Conservation (phyloP, 2,329 filamentous ascomycete genomes). For the Cladosporium austrohemisphaericum region DNA sequence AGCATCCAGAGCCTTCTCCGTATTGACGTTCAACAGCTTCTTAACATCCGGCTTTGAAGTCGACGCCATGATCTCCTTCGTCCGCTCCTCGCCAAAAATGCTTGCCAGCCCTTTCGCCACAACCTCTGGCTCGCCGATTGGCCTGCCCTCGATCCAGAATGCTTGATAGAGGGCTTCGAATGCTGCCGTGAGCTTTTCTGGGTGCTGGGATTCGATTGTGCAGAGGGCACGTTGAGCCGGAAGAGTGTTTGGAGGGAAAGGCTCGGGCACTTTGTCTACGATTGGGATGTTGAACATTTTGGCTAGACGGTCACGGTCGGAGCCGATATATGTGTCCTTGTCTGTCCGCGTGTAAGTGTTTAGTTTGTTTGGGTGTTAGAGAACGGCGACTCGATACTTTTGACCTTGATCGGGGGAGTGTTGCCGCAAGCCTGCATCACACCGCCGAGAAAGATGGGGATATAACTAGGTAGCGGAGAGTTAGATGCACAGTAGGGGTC, state of each 20-base stretch:
- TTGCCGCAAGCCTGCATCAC: slow-evolving; percentile 57
- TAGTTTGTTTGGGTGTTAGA: neutral
- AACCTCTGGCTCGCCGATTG: slow-evolving; percentile 45
- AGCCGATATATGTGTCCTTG: slow-evolving; percentile 56
- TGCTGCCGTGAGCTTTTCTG: slow-evolving; percentile 39
- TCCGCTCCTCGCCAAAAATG: slow-evolving; percentile 44
- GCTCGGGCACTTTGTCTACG: slow-evolving; percentile 39
- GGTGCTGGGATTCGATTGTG: slow-evolving; percentile 43
- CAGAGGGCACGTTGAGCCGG: slow-evolving; percentile 51
- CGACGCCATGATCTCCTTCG: slow-evolving; percentile 38
- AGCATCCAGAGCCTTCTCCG: slow-evolving; percentile 48
- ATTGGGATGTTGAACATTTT: slow-evolving; percentile 54
- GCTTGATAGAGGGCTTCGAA: slow-evolving; percentile 48
- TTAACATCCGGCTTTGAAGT: slow-evolving; percentile 44
- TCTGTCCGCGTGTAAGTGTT: slow-evolving; percentile 37
- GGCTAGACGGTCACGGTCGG: slow-evolving; percentile 54
- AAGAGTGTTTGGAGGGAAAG: slow-evolving; percentile 54
- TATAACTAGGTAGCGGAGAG: slow-evolving; percentile 40
- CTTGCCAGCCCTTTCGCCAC: slow-evolving; percentile 43
- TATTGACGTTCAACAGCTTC: slow-evolving; percentile 46
- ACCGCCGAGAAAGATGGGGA: slow-evolving; percentile 58
- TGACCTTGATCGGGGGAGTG: slow-evolving; percentile 52
- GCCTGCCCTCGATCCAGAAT: slow-evolving; percentile 50
- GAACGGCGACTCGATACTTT: slow-evolving; percentile 41
- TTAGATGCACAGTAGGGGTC: neutral